Evolutionary conservation across 768 basidiomycete species (phyloP).

Genomic region (Strobilomyces confusus): DNA sequence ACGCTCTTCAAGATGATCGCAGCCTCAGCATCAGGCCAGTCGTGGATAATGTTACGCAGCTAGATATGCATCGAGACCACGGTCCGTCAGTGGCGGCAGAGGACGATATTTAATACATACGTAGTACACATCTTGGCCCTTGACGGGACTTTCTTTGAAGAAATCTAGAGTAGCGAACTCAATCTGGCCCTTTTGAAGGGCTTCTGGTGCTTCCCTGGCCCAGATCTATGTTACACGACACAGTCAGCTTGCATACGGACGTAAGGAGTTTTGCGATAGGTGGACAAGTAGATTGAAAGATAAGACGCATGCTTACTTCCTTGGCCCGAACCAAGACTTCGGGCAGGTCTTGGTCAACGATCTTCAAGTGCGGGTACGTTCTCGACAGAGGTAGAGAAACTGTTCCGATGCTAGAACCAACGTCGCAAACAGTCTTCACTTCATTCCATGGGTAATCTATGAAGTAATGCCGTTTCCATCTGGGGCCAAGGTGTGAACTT

Average conservation of each 20-base stretch:
- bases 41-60: slow-evolving; percentile 31
- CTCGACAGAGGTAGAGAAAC: slow-evolving; percentile 27
- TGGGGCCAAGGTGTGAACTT: neutral
- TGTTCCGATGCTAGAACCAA: slow-evolving; percentile 29
- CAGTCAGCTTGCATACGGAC: neutral
- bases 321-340: slow-evolving; percentile 22
- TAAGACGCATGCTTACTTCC: slow-evolving; percentile 7
- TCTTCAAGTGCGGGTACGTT: slow-evolving; percentile 25
- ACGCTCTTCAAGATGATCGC: slow-evolving; percentile 30
- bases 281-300: neutral
- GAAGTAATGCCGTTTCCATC: neutral
- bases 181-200: slow-evolving; percentile 13
- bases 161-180: slow-evolving; percentile 20
- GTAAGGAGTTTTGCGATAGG: neutral
- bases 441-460: slow-evolving; percentile 26
- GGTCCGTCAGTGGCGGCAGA: neutral
- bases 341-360: slow-evolving; percentile 29
- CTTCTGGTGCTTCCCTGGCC: slow-evolving; percentile 15
- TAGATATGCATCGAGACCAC: neutral
- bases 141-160: slow-evolving; percentile 15
- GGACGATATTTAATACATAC: slow-evolving; percentile 4
- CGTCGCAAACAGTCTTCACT: slow-evolving; percentile 25
- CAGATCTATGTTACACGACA: slow-evolving; percentile 10
- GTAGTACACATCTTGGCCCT: slow-evolving; percentile 24
- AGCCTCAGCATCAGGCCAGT: slow-evolving; percentile 36